These are phyloP conservation scores for Aspergillus melleus DNA, from an alignment of 2,329 filamentous ascomycete genomes.

Conservation along the genomic window DNA sequence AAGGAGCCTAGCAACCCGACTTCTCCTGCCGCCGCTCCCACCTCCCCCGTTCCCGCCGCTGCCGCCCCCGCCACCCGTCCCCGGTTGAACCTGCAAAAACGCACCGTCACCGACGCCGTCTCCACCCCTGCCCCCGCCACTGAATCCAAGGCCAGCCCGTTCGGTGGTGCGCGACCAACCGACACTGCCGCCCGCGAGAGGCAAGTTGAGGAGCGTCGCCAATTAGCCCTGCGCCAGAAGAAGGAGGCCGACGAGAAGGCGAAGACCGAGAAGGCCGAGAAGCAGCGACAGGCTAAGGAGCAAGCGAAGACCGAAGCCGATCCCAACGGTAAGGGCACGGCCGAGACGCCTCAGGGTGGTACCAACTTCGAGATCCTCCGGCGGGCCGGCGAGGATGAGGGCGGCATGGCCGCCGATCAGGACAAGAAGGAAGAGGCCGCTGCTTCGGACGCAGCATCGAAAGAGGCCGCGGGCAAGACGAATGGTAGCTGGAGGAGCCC, in stretches of 20 bases:
- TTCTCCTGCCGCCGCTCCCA: slow-evolving; percentile 66
- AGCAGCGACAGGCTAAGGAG: slow-evolving; percentile 59
- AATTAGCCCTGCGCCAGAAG: slow-evolving; percentile 74
- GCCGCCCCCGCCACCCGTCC: slow-evolving; percentile 65
- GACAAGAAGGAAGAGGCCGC: slow-evolving; percentile 51
- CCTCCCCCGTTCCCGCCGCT: slow-evolving; percentile 48
- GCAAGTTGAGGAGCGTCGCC: slow-evolving; percentile 85
- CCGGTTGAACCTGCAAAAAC: slow-evolving; percentile 83
- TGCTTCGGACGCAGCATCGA: slow-evolving; percentile 54
- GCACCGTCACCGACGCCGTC: slow-evolving; percentile 79
- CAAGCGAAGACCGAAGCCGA: slow-evolving; percentile 39
- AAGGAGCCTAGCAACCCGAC: slow-evolving; percentile 75
- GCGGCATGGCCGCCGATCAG: slow-evolving; percentile 51
- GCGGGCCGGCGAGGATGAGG: slow-evolving; percentile 50
- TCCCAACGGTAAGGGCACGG: slow-evolving; percentile 42
- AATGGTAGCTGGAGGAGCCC: slow-evolving; percentile 45
- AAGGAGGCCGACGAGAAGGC: slow-evolving; percentile 83
- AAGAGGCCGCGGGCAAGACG: slow-evolving; percentile 47
- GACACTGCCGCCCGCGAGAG: slow-evolving; percentile 88
- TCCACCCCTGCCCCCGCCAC: slow-evolving; percentile 44
- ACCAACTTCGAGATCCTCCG: slow-evolving; percentile 58
- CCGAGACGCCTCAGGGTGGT: slow-evolving; percentile 43
- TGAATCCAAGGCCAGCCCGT: slow-evolving; percentile 85
- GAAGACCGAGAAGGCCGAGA: slow-evolving; percentile 68
- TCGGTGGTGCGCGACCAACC: slow-evolving; percentile 90